These are phyloP conservation scores for Plectranthus barbatus DNA, from an alignment of 257 asterid species.

Conservation along the genomic window DNA sequence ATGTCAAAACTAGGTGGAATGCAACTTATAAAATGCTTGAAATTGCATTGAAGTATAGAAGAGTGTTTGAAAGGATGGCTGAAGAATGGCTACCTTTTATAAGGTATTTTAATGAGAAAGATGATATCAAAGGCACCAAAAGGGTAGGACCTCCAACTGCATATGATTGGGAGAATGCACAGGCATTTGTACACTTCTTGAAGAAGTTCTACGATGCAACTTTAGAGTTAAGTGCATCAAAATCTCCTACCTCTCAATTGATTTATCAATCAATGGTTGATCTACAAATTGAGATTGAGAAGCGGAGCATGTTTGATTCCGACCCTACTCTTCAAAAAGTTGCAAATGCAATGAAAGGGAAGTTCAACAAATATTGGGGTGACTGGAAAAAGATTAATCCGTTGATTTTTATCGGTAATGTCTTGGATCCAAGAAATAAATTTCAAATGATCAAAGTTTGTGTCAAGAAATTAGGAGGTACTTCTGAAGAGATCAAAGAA, in stretches of 20 bases:
- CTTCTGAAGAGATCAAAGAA: not conserved
- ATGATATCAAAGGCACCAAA: not conserved
- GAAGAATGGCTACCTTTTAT: not conserved
- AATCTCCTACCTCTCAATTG: not conserved
- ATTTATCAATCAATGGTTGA: not conserved
- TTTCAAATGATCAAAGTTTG: too few relatives aligned
- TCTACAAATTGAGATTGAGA: not conserved
- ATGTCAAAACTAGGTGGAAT: not conserved
- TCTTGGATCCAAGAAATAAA: too few relatives aligned
- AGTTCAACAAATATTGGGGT: too few relatives aligned
- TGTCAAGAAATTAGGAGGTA: too few relatives aligned
- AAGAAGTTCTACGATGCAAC: not conserved
- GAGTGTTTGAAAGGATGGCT: not conserved
- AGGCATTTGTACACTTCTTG: not conserved
- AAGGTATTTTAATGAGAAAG: not conserved
- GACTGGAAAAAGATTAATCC: too few relatives aligned
- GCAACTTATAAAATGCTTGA: not conserved
- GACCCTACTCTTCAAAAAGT: too few relatives aligned
- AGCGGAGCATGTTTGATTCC: not conserved
- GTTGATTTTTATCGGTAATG: too few relatives aligned
- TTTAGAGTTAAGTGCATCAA: not conserved
- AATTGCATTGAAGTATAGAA: not conserved
- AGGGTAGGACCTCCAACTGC: not conserved
- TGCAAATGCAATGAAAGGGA: too few relatives aligned
- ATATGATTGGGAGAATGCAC: not conserved